Base-by-base conservation (phyloP, 192 early-diverging fungal species). In the Thoreauomyces humboldtii region DNA sequence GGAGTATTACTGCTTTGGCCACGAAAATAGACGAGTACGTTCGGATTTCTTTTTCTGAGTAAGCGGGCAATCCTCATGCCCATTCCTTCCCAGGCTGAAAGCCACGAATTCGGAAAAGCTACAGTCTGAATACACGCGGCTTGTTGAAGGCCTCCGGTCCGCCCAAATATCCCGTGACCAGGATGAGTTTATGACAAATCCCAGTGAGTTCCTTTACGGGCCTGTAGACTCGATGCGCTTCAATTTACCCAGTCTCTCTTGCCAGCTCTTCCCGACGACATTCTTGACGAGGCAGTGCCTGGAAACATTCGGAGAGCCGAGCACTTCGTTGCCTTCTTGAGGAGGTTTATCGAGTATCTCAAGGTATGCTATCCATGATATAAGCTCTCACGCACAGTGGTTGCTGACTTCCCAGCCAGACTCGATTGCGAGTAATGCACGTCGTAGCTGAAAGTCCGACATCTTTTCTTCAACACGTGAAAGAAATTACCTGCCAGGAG, bases 221-320 rank as follows among this genome's bases (percentile, higher is more conserved):
- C 5, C 1, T 51, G 48, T 51, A 14, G 11, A 32, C 38, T 21
- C 12, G 37, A 51, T 25, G 2, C 22, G 0, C 11, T 46, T 14
- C 7, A 59, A 36, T 21, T 48, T 24, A 0, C 50, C 44, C 6
- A 22, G 2, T 31, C 38, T 19, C 21, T 27, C 59, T 29, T 37
- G 24, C 7, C 54, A 84, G 91, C 91, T 1, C 63, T 99, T 19
- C 95, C 97, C 0, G 92, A 96, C 67, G 93, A 96, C 65, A 79
- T 99, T 9, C 69, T 98, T 59, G 75, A 81, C 25, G 97, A 99
- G 63, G 92, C 93, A 0, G 88, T 99, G 9, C 97, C 97, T 1
- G 97, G 97, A 3, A 98, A 95, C 69, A 99, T 99, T 69, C 84
- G 97, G 47, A 81, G 89, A 38, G 97, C 97, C 14, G 95, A 99